A percentile compares a stretch with the other conserved stretches of the same genome.
Conservation (phyloP, 257 asterid species). For the Solanum boliviense region DNA sequence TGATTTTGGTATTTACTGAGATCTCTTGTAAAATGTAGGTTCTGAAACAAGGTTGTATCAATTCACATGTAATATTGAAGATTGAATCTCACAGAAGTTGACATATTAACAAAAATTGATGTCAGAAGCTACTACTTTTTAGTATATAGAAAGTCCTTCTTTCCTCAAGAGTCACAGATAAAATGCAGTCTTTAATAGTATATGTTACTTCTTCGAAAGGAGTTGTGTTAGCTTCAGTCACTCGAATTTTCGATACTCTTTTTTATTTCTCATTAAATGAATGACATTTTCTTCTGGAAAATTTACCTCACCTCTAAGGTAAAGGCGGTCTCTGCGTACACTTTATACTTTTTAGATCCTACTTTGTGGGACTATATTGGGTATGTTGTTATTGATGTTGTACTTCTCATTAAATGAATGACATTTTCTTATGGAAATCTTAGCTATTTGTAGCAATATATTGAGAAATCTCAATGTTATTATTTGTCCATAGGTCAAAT, state of each 20-base stretch:
- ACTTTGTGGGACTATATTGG: no score
- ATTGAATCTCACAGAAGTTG: background rate
- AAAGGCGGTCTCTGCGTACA: background rate
- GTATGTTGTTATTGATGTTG: no score
- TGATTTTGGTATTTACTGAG: background rate
- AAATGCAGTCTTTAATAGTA: background rate
- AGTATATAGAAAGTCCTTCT: background rate
- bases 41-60: background rate
- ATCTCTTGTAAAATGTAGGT: background rate
- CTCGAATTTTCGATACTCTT: background rate
- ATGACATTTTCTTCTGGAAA: background rate
- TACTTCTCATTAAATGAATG: background rate
- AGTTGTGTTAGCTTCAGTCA: background rate
- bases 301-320: background rate
- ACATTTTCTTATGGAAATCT: background rate
- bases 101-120: background rate
- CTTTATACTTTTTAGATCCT: rapidly evolving
- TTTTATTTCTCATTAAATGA: background rate
- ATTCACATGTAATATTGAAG: background rate
- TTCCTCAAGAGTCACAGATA: background rate
- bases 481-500: background rate
- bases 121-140: background rate
- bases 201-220: background rate
- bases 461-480: background rate
- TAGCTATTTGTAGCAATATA: background rate